Percentiles rank a stretch among this genome's conserved stretches.
phyloP scores from a whole-genome alignment of 306 rosid species.

The Dryas alaskensis region DNA sequence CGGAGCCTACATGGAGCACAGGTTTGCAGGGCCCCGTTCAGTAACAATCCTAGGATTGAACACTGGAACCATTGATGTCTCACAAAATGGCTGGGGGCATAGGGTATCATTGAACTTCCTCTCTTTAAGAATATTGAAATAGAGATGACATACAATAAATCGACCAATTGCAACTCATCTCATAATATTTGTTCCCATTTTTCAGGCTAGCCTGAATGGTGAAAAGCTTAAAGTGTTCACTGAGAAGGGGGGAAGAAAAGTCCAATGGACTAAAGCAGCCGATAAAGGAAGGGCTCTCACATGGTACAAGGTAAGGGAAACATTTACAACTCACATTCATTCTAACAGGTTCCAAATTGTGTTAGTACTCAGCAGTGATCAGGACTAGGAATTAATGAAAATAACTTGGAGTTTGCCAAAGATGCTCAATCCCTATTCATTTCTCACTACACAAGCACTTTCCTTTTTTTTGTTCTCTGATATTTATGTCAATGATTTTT shows the following conservation, averaged over 20 bases:
- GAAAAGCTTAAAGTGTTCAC: constrained; percentile 40
- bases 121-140: background rate
- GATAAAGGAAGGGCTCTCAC: constrained; percentile 39
- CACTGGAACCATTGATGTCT: constrained; percentile 52
- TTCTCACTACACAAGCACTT: background rate
- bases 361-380: too few species aligned
- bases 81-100: constrained; percentile 63
- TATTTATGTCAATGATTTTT: background rate
- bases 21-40: constrained; percentile 65
- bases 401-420: too few species aligned
- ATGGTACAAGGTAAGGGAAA: constrained; percentile 73
- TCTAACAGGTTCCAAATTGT: background rate
- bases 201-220: constrained; percentile 63
- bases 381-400: too few species aligned
- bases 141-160: too few species aligned
- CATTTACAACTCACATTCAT: background rate
- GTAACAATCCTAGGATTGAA: constrained; percentile 57
- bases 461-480: background rate
- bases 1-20: constrained; percentile 95
- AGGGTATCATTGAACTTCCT: constrained; percentile 34
- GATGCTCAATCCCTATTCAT: too few species aligned
- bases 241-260: constrained; percentile 42
- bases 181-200: constrained; percentile 4
- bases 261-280: constrained; percentile 36
- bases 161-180: background rate